phyloP scores from a whole-genome alignment of 2,329 filamentous ascomycete genomes.

The Nemania abortiva region DNA sequence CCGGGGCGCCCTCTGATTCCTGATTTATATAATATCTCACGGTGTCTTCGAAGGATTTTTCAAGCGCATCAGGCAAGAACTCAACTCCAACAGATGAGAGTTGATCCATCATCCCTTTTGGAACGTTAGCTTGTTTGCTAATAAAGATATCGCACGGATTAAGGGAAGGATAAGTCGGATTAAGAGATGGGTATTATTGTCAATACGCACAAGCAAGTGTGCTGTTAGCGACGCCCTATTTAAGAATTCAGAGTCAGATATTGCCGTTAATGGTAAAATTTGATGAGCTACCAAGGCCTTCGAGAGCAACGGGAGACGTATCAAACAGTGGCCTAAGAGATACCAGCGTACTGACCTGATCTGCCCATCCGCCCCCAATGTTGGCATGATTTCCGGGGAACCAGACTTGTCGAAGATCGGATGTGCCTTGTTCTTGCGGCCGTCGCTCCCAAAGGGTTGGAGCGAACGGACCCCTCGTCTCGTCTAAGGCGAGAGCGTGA shows the following conservation, averaged over 20 bases:
- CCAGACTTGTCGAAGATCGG: conserved; percentile 67
- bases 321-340: too few species aligned
- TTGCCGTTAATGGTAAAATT: too few species aligned
- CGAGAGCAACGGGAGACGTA: too few species aligned
- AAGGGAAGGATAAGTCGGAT: too few species aligned
- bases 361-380: conserved; percentile 75
- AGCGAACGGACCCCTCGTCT: conserved; percentile 65
- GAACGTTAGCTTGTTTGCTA: conserved; percentile 22
- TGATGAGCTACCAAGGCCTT: too few species aligned
- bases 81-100: conserved; percentile 64
- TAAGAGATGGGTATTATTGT: not conserved
- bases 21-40: conserved; percentile 57
- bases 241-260: too few species aligned
- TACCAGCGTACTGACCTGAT: conserved; percentile 49
- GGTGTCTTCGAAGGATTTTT: conserved; percentile 51
- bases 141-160: too few species aligned
- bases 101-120: conserved; percentile 68
- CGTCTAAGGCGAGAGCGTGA: conserved; percentile 70
- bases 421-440: conserved; percentile 53
- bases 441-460: conserved; percentile 67
- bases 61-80: conserved; percentile 53
- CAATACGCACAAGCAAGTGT: conserved; percentile 52
- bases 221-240: conserved; percentile 53
- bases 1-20: conserved; percentile 36
- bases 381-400: conserved; percentile 80